Base-by-base conservation (phyloP, 2,329 filamentous ascomycete genomes). In the Xylaria sp. region DNA sequence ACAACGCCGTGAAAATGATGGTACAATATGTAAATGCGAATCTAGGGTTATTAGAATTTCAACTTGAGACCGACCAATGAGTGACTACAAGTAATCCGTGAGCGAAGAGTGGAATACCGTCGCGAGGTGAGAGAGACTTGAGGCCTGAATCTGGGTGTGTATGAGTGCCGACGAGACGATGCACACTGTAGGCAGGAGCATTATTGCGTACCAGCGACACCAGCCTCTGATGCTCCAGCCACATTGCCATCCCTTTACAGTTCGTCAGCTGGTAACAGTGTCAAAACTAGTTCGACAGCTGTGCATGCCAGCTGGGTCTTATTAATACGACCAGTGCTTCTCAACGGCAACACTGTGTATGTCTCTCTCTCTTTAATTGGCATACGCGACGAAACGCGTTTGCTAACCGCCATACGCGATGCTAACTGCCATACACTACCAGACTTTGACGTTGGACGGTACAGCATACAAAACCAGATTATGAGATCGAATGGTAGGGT, bases 61-160 rank as follows among this genome's bases (percentile, higher is more conserved):
- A 30, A 18, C 52, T 44, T 58, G 39, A 59, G 44, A 51, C 59
- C 56, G 61, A 37, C 47, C 47, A 54, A 34, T 59, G 55, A 62
- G 55, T 42, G 37, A 9, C 9, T 16, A 30, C 23, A 30, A 30
- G 23, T 30, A 30, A 30, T 30, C 23, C 4, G 23, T 30, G 1
- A 30, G 23, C 5, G 23, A 30, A 30, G 23, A 30, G 37, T 42
- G 37, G 9, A 42, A 42, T 42, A 1, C 8, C 37, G 37, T 42
- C 9, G 37, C 37, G 37, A 42, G 37, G 37, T 42, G 37, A 42
- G 37, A 4, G 11, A 42, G 23, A 30, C 23, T 30, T 30, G 23
- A 30, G 23, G 37, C 37, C 37, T 42, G 37, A 42, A 30, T 30
- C 11, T 42, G 11, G 37, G 37, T 42, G 37, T 42, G 37, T 42